These are phyloP conservation scores for Crotalaria pallida DNA, from an alignment of 306 rosid species.

Conservation along the genomic window DNA sequence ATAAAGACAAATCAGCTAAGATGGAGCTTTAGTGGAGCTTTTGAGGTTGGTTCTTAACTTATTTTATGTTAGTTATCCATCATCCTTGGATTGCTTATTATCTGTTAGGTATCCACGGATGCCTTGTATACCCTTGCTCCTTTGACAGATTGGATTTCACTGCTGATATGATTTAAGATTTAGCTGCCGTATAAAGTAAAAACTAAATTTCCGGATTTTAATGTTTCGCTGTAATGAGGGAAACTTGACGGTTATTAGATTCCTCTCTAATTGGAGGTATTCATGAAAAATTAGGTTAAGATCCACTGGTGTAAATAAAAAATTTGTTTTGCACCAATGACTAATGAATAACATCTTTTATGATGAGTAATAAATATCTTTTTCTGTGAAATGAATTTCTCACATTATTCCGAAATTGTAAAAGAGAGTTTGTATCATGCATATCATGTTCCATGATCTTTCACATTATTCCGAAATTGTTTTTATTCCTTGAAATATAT, in stretches of 20 bases:
- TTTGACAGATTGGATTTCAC: not conserved
- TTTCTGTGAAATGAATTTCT: conserved; percentile 3
- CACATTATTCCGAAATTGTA: not conserved
- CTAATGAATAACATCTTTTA: not conserved
- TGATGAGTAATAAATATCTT: not conserved
- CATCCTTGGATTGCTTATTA: not conserved
- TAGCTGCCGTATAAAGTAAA: not conserved
- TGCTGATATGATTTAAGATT: not conserved
- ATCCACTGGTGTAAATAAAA: not conserved
- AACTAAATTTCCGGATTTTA: not conserved
- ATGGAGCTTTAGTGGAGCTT: conserved; percentile 96
- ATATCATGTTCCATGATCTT: not conserved
- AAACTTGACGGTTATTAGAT: not conserved
- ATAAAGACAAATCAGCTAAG: conserved; percentile 75
- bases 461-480: not conserved
- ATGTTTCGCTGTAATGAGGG: not conserved
- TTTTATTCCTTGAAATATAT: not conserved
- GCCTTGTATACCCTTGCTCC: not conserved
- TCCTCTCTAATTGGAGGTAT: not conserved
- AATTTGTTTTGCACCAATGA: not conserved
- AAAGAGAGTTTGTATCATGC: not conserved
- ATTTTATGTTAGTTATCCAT: not conserved
- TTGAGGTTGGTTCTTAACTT: conserved; percentile 57
- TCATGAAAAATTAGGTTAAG: not conserved
- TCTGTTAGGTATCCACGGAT: conserved; percentile 1